A percentile compares a stretch with the other conserved stretches of the same genome.
These are phyloP conservation scores for Clonostachys rhizophaga DNA, from an alignment of 2,329 filamentous ascomycete genomes.

Conservation along the genomic window DNA sequence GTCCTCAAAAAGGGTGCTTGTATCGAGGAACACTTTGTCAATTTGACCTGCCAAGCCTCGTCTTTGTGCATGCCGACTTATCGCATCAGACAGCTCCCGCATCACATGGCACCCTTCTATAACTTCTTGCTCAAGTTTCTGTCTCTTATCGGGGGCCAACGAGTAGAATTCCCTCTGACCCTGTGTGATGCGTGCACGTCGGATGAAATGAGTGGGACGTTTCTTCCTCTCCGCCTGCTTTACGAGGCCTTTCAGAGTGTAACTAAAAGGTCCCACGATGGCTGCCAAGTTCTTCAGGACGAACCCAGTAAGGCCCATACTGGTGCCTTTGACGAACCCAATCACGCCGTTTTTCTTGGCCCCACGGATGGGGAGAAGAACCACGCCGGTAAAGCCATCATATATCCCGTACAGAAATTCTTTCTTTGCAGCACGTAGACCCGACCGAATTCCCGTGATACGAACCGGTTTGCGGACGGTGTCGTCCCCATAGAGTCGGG, in stretches of 20 bases:
- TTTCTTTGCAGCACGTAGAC: constrained; percentile 53
- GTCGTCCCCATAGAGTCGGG: constrained; percentile 64
- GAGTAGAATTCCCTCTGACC: constrained; percentile 40
- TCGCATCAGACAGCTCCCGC: constrained; percentile 19
- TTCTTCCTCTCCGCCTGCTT: constrained; percentile 52
- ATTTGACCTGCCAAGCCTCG: constrained; percentile 30
- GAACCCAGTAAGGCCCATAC: constrained; percentile 59
- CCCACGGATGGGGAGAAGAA: constrained; percentile 53
- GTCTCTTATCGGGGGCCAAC: constrained; percentile 25
- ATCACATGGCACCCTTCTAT: constrained; percentile 24
- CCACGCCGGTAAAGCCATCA: constrained; percentile 60
- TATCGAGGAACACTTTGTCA: constrained; percentile 18
- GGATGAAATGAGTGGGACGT: constrained; percentile 47
- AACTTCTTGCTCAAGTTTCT: constrained; percentile 13
- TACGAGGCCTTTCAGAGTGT: constrained; percentile 58
- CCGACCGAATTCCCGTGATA: constrained; percentile 62
- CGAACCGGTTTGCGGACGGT: constrained; percentile 60
- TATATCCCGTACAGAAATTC: constrained; percentile 62
- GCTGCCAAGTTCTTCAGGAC: constrained; percentile 62
- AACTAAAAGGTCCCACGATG: constrained; percentile 54
- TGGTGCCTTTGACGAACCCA: constrained; percentile 48
- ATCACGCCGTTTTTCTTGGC: constrained; percentile 45
- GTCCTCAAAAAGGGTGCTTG: constrained; percentile 37
- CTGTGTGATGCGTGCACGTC: constrained; percentile 54
- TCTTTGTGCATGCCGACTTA: constrained; percentile 20